A percentile compares a stretch with the other conserved stretches of the same genome.
Conservation (phyloP, 352 stramenopile genomes). For the Phytophthora ohioensis region DNA sequence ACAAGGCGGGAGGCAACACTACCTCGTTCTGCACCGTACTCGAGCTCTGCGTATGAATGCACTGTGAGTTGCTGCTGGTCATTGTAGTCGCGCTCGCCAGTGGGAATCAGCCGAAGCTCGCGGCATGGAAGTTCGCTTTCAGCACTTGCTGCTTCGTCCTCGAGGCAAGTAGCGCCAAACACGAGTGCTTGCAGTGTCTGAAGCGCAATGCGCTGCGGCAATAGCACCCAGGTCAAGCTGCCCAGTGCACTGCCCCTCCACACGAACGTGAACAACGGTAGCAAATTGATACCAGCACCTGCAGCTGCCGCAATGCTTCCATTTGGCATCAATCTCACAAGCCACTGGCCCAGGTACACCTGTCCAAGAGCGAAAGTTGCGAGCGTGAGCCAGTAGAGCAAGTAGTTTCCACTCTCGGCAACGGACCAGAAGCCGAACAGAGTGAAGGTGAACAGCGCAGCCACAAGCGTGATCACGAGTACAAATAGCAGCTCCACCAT, state of each 20-base stretch:
- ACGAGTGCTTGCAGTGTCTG: constrained; percentile 34
- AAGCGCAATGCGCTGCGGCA: constrained; percentile 36
- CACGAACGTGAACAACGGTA: constrained; percentile 32
- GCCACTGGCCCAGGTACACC: constrained; percentile 38
- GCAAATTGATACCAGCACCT: constrained; percentile 30
- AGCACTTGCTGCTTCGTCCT: background rate
- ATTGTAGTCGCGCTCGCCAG: constrained; percentile 10
- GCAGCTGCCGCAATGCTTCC: constrained; percentile 18
- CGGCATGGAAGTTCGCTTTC: constrained; percentile 25
- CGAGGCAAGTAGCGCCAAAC: constrained; percentile 28
- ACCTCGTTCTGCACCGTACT: constrained; percentile 25
- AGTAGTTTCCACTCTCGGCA: constrained; percentile 27
- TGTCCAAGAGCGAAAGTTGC: constrained; percentile 30
- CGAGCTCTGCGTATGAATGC: constrained; percentile 33
- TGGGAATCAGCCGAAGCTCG: constrained; percentile 31
- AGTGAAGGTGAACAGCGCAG: constrained; percentile 19
- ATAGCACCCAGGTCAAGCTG: constrained; percentile 20
- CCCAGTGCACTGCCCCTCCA: constrained; percentile 24
- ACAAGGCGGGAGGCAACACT: constrained; percentile 25
- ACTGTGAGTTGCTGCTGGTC: constrained; percentile 28
- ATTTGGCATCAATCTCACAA: constrained; percentile 22
- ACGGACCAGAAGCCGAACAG: constrained; percentile 34
- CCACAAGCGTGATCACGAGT: constrained; percentile 26
- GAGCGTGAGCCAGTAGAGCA: constrained; percentile 36
- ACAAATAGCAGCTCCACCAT: constrained; percentile 28